Conservation (phyloP, 371 early-diverging fungal genomes). For the Conidiobolus incongruus region DNA sequence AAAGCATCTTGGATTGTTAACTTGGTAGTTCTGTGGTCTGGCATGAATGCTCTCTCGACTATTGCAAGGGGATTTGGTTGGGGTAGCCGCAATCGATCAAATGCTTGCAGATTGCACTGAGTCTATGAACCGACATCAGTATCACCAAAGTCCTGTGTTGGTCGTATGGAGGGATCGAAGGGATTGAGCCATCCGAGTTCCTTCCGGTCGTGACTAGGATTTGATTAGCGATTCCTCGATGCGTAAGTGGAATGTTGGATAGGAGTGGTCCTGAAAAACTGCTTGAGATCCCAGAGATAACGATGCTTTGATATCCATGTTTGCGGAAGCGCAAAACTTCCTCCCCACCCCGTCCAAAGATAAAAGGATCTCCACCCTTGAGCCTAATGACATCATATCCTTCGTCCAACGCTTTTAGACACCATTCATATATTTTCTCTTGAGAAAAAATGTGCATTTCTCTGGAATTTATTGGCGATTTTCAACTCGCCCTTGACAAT, state of each 20-base stretch:
- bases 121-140: slow-evolving; percentile 64
- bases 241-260: slow-evolving; percentile 69
- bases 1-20: too few species aligned
- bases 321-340: slow-evolving; percentile 51
- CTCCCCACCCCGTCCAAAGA: slow-evolving; percentile 85
- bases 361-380: slow-evolving; percentile 79
- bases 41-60: slow-evolving; percentile 47
- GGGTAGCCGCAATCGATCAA: slow-evolving; percentile 31
- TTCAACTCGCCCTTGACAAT: slow-evolving; percentile 25
- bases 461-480: slow-evolving; percentile 45
- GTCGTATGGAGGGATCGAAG: slow-evolving; percentile 39
- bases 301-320: slow-evolving; percentile 30
- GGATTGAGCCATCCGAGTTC: slow-evolving; percentile 42
- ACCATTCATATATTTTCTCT: slow-evolving; percentile 43
- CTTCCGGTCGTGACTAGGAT: slow-evolving; percentile 65
- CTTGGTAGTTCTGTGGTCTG: slow-evolving; percentile 47
- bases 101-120: slow-evolving; percentile 28
- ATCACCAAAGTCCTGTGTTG: slow-evolving; percentile 47
- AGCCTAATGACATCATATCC: slow-evolving; percentile 61
- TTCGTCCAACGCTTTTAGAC: slow-evolving; percentile 27
- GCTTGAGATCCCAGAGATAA: slow-evolving; percentile 68
- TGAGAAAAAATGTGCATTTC: slow-evolving; percentile 58
- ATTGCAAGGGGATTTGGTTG: slow-evolving; percentile 39
- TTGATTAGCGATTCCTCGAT: slow-evolving; percentile 68
- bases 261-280: slow-evolving; percentile 46